These are phyloP conservation scores for Fusarium citri DNA, from an alignment of 2,329 filamentous ascomycete species.

Conservation along the genomic window DNA sequence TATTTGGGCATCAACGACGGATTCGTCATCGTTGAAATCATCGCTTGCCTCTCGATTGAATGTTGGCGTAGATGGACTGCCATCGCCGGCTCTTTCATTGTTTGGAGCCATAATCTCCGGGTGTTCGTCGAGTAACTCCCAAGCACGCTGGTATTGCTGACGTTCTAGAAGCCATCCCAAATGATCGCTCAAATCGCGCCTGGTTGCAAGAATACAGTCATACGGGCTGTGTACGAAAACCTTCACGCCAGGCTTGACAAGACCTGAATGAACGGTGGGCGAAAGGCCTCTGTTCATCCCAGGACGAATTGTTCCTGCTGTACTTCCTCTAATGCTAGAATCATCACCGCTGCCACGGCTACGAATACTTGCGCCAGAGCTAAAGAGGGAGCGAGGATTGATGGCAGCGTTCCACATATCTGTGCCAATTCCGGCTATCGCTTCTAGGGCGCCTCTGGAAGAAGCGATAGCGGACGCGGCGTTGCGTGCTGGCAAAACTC, in stretches of 20 bases:
- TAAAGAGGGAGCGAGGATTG: constrained; percentile 88
- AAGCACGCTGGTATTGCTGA: constrained; percentile 84
- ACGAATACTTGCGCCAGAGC: constrained; percentile 81
- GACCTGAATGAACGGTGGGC: constrained; percentile 62
- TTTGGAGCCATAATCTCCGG: constrained; percentile 73
- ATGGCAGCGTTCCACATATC: constrained; percentile 93
- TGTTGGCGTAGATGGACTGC: constrained; percentile 56
- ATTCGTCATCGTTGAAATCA: constrained; percentile 80
- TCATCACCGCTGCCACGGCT: constrained; percentile 72
- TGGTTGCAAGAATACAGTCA: constrained; percentile 93
- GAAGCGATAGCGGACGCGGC: constrained; percentile 73
- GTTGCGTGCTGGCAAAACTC: constrained; percentile 79
- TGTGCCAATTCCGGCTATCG: constrained; percentile 75
- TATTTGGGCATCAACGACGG: constrained; percentile 67
- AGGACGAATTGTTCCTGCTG: constrained; percentile 48
- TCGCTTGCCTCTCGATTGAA: constrained; percentile 57
- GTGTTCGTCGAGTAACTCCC: constrained; percentile 89
- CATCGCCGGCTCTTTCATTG: constrained; percentile 55
- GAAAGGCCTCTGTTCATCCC: constrained; percentile 41
- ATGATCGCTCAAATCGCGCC: constrained; percentile 87
- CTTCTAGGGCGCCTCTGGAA: constrained; percentile 80
- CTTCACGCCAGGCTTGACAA: constrained; percentile 70
- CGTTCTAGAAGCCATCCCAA: constrained; percentile 86
- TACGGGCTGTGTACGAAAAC: constrained; percentile 97
- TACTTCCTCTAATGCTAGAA: constrained; percentile 60